Conservation (phyloP, 768 basidiomycete genomes). For the Mycena crocata region DNA sequence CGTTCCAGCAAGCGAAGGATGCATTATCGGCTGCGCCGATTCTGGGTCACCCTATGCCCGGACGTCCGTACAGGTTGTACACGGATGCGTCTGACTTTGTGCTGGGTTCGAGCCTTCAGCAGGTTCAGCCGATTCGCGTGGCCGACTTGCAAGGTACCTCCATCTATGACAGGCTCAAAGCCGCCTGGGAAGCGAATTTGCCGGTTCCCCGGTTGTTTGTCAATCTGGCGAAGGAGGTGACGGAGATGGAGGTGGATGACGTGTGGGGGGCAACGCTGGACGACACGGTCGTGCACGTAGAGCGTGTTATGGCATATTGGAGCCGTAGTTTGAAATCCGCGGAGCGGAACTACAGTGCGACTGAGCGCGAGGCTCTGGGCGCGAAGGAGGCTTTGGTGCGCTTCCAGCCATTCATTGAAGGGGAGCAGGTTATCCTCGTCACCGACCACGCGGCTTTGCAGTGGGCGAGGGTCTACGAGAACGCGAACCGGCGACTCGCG, state of each 20-base stretch:
- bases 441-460: slow-evolving; percentile 33
- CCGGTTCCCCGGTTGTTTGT: not conserved
- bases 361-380: too few relatives aligned
- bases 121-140: slow-evolving; percentile 20
- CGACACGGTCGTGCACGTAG: not conserved
- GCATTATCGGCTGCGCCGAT: slow-evolving; percentile 40
- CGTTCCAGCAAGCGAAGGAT: slow-evolving; percentile 36
- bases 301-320: slow-evolving; percentile 1
- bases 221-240: not conserved
- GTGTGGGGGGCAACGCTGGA: not conserved
- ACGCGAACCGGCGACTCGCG: slow-evolving; percentile 34
- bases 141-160: slow-evolving; percentile 18
- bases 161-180: slow-evolving; percentile 6
- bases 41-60: slow-evolving; percentile 28
- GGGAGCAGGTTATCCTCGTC: not conserved
- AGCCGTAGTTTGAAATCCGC: too few relatives aligned
- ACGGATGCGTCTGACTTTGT: not conserved
- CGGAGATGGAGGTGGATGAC: not conserved
- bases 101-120: slow-evolving; percentile 19
- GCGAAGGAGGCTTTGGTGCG: too few relatives aligned
- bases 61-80: slow-evolving; percentile 29
- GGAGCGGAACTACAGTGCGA: too few relatives aligned
- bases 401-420: too few relatives aligned
- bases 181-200: not conserved
- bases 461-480: slow-evolving; percentile 31